Evolutionary conservation across 176 grass and related monocot genomes (phyloP), one percentile per base, ranked within the genome.

Genomic region (Metroxylon sagu): DNA sequence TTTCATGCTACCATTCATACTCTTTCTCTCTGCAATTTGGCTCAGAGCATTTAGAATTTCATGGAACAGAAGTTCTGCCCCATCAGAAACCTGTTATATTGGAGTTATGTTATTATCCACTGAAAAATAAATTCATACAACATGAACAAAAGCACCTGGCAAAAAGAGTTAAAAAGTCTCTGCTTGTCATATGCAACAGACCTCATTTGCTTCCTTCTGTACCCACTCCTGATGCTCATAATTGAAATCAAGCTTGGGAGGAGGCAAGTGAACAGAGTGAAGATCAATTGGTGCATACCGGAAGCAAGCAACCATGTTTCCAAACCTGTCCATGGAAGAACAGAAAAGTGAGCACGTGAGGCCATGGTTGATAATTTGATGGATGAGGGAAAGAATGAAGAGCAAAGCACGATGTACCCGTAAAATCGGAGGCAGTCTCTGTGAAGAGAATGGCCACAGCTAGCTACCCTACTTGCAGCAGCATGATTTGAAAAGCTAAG

Each of bases 391-490:
- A 35, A 35, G 5, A 35, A 7, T 35, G 31, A 8, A 35, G 3
- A 57, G 43, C 23, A 12, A 52, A 18, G 64, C 43, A 80, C 57
- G 30, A 30, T 26, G 50, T 85, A 98, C 93, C 87, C 93, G 73
- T 98, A 98, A 50, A 88, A 98, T 35, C 93, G 78, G 59, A 98
- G 81, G 59, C 93, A 98, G 66, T 98, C 93, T 70, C 79, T 98
- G 63, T 98, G 93, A 70, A 98, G 79, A 67, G 83, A 91, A 76
- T 98, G 93, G 19, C 93, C 93, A 43, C 93, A 98, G 57, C 85
- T 75, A 25, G 93, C 87, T 29, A 98, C 81, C 70, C 93, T 79
- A 85, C 84, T 98, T 83, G 87, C 82, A 66, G 93, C 84, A 77
- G 88, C 85, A 75, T 92, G 78, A 48, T 92, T 90, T 70, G 93